phyloP scores from a whole-genome alignment of 2,329 filamentous ascomycete species.

The Alternaria solani region DNA sequence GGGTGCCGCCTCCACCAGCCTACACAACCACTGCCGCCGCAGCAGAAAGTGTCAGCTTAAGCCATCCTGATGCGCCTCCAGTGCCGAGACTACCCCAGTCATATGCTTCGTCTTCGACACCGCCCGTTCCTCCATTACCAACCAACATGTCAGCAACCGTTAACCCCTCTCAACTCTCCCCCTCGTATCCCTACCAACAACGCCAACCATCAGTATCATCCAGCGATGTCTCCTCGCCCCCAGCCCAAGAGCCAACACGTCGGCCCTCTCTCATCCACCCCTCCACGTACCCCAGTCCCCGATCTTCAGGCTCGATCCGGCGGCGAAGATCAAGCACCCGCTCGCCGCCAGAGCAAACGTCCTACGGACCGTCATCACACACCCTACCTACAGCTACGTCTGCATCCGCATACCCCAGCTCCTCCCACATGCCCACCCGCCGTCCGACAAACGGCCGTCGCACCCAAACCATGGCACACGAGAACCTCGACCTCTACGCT shows the following conservation, averaged over 20 bases:
- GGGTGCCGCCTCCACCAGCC: slow-evolving; percentile 84
- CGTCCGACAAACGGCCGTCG: slow-evolving; percentile 23
- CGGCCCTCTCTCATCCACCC: slow-evolving; percentile 46
- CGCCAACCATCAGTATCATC: slow-evolving; percentile 44
- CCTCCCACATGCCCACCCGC: slow-evolving; percentile 13
- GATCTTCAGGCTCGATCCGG: slow-evolving; percentile 28
- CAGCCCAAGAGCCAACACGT: slow-evolving; percentile 19
- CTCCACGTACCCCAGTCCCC: slow-evolving; percentile 44
- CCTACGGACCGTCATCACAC: slow-evolving; percentile 10
- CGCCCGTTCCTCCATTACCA: slow-evolving; percentile 39
- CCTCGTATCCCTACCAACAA: slow-evolving; percentile 28
- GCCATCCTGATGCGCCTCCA: slow-evolving; percentile 45
- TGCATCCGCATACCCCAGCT: slow-evolving; percentile 1
- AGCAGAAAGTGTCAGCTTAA: slow-evolving; percentile 48
- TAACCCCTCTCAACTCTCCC: slow-evolving; percentile 35
- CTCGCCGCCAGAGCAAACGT: slow-evolving; percentile 20
- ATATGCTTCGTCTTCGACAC: slow-evolving; percentile 21
- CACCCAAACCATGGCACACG: slow-evolving; percentile 27
- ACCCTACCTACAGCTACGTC: slow-evolving; percentile 14
- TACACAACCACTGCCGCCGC: slow-evolving; percentile 70
- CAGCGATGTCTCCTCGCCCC: slow-evolving; percentile 36
- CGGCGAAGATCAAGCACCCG: slow-evolving; percentile 37
- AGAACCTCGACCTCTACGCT: slow-evolving; percentile 31
- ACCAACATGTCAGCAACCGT: slow-evolving; percentile 31
- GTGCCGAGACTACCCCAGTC: slow-evolving; percentile 18